Percentiles rank a stretch among this genome's conserved stretches.
Conservation (phyloP, 805 yeast species). For the Yamadazyma scolyti region DNA sequence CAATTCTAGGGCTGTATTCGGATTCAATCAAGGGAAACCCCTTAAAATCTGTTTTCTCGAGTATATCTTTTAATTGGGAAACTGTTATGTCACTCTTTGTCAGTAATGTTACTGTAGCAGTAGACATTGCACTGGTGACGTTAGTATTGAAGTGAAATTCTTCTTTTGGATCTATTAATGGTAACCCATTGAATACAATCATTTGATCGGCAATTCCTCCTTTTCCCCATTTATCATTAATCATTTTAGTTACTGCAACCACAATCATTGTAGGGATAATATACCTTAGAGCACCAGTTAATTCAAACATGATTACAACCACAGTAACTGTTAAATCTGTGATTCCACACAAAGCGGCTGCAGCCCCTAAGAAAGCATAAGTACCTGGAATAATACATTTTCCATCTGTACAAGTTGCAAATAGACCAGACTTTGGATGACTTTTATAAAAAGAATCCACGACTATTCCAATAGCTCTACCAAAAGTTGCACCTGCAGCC, state of each 20-base stretch:
- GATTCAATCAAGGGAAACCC: conserved; percentile 55
- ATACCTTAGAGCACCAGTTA: conserved; percentile 91
- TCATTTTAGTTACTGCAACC: conserved; percentile 78
- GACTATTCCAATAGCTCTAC: conserved; percentile 77
- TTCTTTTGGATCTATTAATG: conserved; percentile 71
- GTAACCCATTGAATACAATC: conserved; percentile 84
- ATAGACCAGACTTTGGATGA: conserved; percentile 32
- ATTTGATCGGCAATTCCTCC: conserved; percentile 95
- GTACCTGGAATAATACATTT: conserved; percentile 87
- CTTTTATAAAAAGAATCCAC: conserved; percentile 44
- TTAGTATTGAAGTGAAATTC: conserved; percentile 49
- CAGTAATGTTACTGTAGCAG: conserved; percentile 34
- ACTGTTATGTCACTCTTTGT: conserved; percentile 26
- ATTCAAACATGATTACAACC: conserved; percentile 91
- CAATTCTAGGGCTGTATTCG: conserved; percentile 30
- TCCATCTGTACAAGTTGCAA: conserved; percentile 27
- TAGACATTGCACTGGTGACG: conserved; percentile 61
- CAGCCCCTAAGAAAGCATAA: conserved; percentile 94
- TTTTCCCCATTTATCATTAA: conserved; percentile 72
- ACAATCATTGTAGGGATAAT: conserved; percentile 96
- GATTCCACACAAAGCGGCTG: conserved; percentile 90
- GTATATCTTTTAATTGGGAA: conserved; percentile 27
- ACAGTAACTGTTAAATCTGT: conserved; percentile 91
- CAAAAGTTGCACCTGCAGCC: conserved; percentile 95
- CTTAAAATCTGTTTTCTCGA: conserved; percentile 32